These are phyloP conservation scores for Metschnikowia aberdeeniae DNA, from an alignment of 805 yeast species.

Conservation along the genomic window DNA sequence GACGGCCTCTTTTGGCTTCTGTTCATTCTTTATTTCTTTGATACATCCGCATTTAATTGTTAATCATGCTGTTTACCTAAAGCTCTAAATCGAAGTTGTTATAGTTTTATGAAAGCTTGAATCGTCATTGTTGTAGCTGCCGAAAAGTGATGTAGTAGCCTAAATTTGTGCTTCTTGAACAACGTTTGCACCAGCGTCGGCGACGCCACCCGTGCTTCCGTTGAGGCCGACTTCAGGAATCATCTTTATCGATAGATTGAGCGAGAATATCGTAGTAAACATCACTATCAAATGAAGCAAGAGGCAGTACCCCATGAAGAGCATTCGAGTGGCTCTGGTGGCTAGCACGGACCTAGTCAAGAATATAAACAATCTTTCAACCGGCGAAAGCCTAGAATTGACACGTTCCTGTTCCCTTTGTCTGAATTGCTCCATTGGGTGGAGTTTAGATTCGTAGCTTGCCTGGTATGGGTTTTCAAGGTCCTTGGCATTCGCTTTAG, in stretches of 20 bases:
- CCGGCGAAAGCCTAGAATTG: constrained; percentile 63
- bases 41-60: constrained; percentile 16
- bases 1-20: not conserved
- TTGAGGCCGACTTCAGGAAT: constrained; percentile 46
- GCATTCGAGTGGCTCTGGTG: constrained; percentile 64
- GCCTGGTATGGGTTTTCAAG: constrained; percentile 57
- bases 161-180: constrained; percentile 7
- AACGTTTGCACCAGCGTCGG: constrained; percentile 13
- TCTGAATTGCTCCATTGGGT: constrained; percentile 81
- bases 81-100: not conserved
- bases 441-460: constrained; percentile 70
- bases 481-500: constrained; percentile 34
- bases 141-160: not conserved
- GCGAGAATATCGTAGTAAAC: constrained; percentile 54
- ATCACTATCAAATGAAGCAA: constrained; percentile 73
- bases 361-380: constrained; percentile 73
- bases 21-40: constrained; percentile 12
- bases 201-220: constrained; percentile 38
- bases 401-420: constrained; percentile 73
- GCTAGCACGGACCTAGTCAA: constrained; percentile 73
- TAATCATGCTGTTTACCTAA: constrained; percentile 13
- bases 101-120: constrained; percentile 3
- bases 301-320: constrained; percentile 68
- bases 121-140: constrained; percentile 1
- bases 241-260: constrained; percentile 42